phyloP scores from a whole-genome alignment of 805 yeast species.

The Alloascoidea africana region DNA sequence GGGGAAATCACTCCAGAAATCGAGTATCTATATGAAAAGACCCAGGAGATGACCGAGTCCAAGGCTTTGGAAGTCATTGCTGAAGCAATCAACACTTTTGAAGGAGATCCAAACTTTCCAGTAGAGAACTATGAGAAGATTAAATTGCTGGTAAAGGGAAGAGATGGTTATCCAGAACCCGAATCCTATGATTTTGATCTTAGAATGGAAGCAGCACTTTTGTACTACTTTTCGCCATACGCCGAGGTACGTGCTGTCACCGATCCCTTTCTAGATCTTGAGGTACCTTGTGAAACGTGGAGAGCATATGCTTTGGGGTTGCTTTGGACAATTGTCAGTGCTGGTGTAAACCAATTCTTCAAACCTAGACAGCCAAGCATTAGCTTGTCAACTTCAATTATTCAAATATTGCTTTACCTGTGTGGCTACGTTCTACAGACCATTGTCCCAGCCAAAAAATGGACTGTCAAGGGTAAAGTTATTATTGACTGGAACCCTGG shows the following conservation, averaged over 20 bases:
- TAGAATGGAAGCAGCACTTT: conserved; percentile 5
- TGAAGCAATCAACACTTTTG: conserved; percentile 24
- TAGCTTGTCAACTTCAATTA: conserved; percentile 24
- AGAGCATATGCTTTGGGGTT: conserved; percentile 27
- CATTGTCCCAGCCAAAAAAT: conserved; percentile 29
- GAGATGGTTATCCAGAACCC: conserved; percentile 8
- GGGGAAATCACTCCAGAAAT: too few relatives aligned
- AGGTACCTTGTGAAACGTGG: conserved; percentile 30
- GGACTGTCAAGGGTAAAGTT: conserved; percentile 23
- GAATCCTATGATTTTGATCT: conserved; percentile 7
- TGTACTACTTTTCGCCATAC: conserved; percentile 30
- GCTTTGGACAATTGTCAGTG: conserved; percentile 33
- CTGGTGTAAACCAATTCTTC: conserved; percentile 42
- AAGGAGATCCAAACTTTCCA: conserved; percentile 33
- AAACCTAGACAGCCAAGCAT: conserved; percentile 38
- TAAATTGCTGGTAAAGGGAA: conserved; percentile 14
- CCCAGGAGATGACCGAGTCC: conserved; percentile 18
- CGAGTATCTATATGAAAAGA: conserved; percentile 25
- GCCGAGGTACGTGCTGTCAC: conserved; percentile 49
- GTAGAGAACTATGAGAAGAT: conserved; percentile 21
- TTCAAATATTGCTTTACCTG: conserved; percentile 42
- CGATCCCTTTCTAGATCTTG: conserved; percentile 34
- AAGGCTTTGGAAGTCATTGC: conserved; percentile 26
- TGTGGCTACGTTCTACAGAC: conserved; percentile 31
- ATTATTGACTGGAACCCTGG: conserved; percentile 44